Evolutionary conservation across 2,329 filamentous ascomycete species (phyloP), one percentile per base, ranked within the genome.

Genomic region (Cordyceps javanica): DNA sequence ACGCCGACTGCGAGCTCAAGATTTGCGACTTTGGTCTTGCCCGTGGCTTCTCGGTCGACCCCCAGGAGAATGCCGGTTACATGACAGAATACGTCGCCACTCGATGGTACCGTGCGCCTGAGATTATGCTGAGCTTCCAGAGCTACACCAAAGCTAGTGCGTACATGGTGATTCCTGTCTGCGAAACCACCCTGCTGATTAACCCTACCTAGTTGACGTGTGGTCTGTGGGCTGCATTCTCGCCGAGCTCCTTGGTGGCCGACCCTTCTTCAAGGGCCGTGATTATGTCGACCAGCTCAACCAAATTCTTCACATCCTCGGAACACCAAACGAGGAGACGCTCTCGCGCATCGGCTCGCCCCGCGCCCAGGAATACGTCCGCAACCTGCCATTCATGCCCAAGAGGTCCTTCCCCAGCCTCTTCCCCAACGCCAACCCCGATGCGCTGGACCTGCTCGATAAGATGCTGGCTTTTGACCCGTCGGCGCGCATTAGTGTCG

Each of bases 11-110:
- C 74, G 94, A 99, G 80, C 85, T 99, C 66, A 99, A 99, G 82
- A 97, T 99, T 74, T 96, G 90, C 76, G 94, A 99, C 76, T 99
- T 99, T 70, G 94, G 94, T 67, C 82, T 99, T 59, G 94, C 94
- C 5, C 86, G 94, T 80, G 94, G 94, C 59, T 97, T 99, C 79
- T 97, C 92, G 3, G 87, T 96, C 68, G 93, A 97, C 65, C 94
- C 94, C 1, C 91, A 99, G 73, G 93, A 99, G 77, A 97, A 97
- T 71, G 94, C 94, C 19, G 94, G 94, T 23, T 99, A 97, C 76
- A 97, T 99, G 94, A 99, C 94, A 11, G 94, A 99, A 76, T 99
- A 99, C 69, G 94, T 99, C 57, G 94, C 94, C 52, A 99, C 94
- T 54, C 84, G 94, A 77, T 99, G 94, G 94, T 99, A 85, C 68